Base-by-base conservation (phyloP, 495 filamentous ascomycete genomes). In the Aspergillus campestris region DNA sequence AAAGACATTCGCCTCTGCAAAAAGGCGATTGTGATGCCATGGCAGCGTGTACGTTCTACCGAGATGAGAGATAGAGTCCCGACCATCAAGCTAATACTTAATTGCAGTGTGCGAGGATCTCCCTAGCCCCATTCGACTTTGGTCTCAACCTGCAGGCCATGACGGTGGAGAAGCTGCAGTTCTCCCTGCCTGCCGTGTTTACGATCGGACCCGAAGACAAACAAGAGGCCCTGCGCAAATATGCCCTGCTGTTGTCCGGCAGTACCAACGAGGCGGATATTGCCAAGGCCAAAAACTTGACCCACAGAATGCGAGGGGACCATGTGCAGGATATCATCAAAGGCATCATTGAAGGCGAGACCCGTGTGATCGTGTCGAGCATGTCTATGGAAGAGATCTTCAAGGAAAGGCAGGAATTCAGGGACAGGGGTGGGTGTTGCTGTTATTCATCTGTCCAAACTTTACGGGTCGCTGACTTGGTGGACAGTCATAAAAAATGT, bases 301-400 rank as follows among this genome's bases (percentile, higher is more conserved):
- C 32, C 24, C 35, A 38, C 9, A 47, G 59, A 1, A 60, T 65
- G 15, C 68, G 74, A n/a, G 69, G 69, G 10, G 72, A 74, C 40
- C 83, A 89, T 61, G 81, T 89, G 30, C 83, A 89, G 59, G 82
- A 85, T 57, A 92, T 90, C 45, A 83, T 90, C 49, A 89, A 86
- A 66, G 87, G 87, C 45, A 87, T 92, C 62, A 90, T 92, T 56
- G 86, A 90, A 62, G 87, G 87, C 40, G 87, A 92, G 60, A 87
- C 84, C 7, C 75, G 86, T 38, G 81, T 83, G 18, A 75, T 89
- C 38, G 84, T 92, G 30, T 82, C 78, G 4, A 77, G 73, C 46
- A 87, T 89, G 84, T 86, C 85, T 9, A 88, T 90, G 84, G 86
- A 90, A 56, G 87, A 89, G 65, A 82, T 92, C 35, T 89, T 88